Evolutionary conservation across 345 rosid species (phyloP).

Genomic region (Citrus hindsii): DNA sequence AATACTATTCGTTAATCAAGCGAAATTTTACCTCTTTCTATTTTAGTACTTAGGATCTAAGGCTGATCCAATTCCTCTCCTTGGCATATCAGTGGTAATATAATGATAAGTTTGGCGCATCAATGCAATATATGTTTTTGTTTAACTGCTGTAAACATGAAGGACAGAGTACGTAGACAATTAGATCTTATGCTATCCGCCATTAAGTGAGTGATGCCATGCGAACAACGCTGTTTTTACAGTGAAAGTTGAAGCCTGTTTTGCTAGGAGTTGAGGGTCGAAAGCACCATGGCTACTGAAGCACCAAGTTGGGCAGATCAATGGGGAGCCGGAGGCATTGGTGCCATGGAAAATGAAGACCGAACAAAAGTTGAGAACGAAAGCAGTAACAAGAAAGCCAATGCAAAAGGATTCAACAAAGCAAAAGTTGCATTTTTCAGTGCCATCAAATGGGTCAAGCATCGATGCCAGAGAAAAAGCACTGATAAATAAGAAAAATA

Average conservation of each 20-base stretch:
- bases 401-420: slow-evolving; percentile 35
- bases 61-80: not conserved
- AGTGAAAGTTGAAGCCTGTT: not conserved
- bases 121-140: not conserved
- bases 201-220: not conserved
- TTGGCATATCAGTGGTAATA: not conserved
- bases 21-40: not conserved
- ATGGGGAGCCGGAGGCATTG: slow-evolving; percentile 85
- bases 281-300: slow-evolving; percentile 50
- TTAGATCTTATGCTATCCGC: not conserved
- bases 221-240: not conserved
- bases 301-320: slow-evolving; percentile 97
- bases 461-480: slow-evolving; percentile 38
- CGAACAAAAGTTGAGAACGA: slow-evolving; percentile 33
- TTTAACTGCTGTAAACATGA: not conserved
- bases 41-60: not conserved
- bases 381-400: slow-evolving; percentile 30
- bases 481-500: slow-evolving; percentile 4
- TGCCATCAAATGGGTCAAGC: slow-evolving; percentile 66
- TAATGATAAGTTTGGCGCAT: too few relatives aligned
- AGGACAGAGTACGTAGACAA: not conserved
- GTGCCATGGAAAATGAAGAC: slow-evolving; percentile 39
- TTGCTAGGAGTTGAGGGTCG: not conserved
- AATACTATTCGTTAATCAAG: not conserved
- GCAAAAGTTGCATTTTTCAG: slow-evolving; percentile 38